Conservation (phyloP, 495 filamentous ascomycete genomes). For the Astrocystis sublimbata region DNA sequence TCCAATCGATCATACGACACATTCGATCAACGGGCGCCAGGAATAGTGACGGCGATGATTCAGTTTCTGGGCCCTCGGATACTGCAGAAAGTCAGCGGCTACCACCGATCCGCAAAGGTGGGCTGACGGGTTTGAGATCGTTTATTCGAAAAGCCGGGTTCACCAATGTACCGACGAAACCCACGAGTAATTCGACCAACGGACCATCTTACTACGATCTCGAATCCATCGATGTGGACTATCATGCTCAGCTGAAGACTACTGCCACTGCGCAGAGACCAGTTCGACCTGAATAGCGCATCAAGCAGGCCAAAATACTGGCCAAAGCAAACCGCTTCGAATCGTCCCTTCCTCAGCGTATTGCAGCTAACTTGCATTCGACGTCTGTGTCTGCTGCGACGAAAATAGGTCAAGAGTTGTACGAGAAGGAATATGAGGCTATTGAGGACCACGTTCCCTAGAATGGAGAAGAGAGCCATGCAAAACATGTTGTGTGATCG, state of each 20-base stretch:
- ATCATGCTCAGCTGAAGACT: slow-evolving; percentile 3
- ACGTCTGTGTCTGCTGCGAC: too few species aligned
- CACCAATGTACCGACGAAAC: not conserved
- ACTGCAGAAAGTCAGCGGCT: not conserved
- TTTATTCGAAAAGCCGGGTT: not conserved
- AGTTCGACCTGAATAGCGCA: too few species aligned
- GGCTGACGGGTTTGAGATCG: not conserved
- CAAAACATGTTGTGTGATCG: too few species aligned
- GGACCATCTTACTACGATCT: not conserved
- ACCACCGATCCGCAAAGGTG: not conserved
- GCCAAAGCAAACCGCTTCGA: too few species aligned
- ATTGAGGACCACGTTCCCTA: too few species aligned
- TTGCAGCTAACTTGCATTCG: too few species aligned
- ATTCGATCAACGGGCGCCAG: not conserved
- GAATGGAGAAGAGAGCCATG: too few species aligned
- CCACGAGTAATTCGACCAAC: not conserved
- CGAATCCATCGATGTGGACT: slow-evolving; percentile 8
- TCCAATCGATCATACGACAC: not conserved
- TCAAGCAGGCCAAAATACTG: too few species aligned
- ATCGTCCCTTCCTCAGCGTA: too few species aligned
- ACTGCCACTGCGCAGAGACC: too few species aligned
- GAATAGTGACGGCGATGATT: not conserved
- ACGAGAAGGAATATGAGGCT: too few species aligned
- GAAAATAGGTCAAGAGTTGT: too few species aligned
- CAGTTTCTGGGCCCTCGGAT: not conserved